A percentile compares a stretch with the other conserved stretches of the same genome.
These are phyloP conservation scores for Populus hybrid DNA, from an alignment of 441 rosid species.

Conservation along the genomic window DNA sequence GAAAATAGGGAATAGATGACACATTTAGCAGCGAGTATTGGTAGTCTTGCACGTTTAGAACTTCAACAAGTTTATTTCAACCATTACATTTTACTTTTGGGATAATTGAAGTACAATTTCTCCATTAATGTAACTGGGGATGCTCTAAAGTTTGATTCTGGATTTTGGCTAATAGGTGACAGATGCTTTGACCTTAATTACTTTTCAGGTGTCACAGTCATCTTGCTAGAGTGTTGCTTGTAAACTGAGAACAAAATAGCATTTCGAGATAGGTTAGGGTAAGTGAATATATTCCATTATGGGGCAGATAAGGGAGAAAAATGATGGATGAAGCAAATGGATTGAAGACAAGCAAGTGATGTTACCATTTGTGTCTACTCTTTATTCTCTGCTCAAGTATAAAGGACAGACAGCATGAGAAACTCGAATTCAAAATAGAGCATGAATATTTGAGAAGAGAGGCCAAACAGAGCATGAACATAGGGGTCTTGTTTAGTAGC, in stretches of 20 bases:
- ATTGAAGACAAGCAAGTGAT: not conserved
- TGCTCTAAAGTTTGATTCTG: not conserved
- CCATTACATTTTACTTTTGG: not conserved
- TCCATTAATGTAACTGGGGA: not conserved
- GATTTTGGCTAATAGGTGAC: not conserved
- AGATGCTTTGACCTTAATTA: not conserved
- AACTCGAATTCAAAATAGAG: not conserved
- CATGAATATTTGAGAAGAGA: too few species aligned
- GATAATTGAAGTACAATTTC: not conserved
- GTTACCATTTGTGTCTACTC: not conserved
- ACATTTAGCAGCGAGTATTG: not conserved
- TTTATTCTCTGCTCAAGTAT: not conserved
- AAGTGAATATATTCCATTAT: not conserved
- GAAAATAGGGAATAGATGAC: not conserved
- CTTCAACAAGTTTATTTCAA: not conserved
- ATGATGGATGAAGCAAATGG: not conserved
- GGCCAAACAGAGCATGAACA: not conserved
- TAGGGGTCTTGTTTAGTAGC: not conserved
- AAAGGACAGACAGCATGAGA: not conserved
- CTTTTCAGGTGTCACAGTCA: not conserved
- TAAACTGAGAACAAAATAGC: not conserved
- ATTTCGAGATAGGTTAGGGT: not conserved
- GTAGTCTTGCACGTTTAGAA: not conserved
- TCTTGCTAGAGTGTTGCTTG: not conserved
- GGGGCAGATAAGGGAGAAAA: not conserved